A percentile compares a stretch with the other conserved stretches of the same genome.
Conservation (phyloP, 176 grass and related monocot species). For the Triticum timopheevii region DNA sequence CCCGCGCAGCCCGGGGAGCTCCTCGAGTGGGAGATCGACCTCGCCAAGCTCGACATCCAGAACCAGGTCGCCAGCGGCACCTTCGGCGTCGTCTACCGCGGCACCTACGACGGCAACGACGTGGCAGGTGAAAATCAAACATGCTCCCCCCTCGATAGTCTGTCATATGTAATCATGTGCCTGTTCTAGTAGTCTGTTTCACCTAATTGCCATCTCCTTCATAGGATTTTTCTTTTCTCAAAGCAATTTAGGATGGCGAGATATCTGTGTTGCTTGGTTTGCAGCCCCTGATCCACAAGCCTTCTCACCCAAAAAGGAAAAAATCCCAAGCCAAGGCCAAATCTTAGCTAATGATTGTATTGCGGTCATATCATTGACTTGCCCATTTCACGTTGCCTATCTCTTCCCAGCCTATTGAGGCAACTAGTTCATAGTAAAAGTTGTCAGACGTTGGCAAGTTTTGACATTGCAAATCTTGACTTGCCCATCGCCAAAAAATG, state of each 20-base stretch:
- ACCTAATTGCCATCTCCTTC: not conserved
- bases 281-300: not conserved
- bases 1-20: constrained; percentile 13
- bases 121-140: constrained; percentile 45
- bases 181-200: not conserved
- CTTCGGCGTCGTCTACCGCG: constrained; percentile 86
- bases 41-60: constrained; percentile 73
- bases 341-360: not conserved
- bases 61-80: constrained; percentile 71
- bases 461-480: not conserved
- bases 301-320: not conserved
- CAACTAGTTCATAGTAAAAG: not conserved
- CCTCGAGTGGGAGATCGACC: constrained; percentile 84
- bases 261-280: not conserved
- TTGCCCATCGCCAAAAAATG: not conserved
- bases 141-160: not conserved
- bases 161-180: not conserved
- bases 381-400: not conserved
- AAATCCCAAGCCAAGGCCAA: not conserved
- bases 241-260: no score
- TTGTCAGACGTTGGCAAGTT: not conserved
- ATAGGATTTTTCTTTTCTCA: not conserved
- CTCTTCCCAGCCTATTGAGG: not conserved
- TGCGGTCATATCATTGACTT: not conserved
- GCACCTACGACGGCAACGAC: constrained; percentile 67